Conservation (phyloP, 805 yeast species). For the Ogataea glucozyma region DNA sequence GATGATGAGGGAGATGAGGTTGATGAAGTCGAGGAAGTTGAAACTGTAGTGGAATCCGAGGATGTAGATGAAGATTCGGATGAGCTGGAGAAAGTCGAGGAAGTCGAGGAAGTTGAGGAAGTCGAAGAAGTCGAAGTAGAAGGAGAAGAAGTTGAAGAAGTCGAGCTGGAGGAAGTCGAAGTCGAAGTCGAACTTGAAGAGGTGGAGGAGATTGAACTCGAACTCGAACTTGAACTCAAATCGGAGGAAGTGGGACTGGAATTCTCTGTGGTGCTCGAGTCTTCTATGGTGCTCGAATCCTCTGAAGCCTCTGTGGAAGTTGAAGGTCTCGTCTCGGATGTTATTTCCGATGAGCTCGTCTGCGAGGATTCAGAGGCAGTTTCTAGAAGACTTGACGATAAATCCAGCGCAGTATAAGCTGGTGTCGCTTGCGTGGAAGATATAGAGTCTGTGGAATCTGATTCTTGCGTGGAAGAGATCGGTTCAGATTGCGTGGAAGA, state of each 20-base stretch:
- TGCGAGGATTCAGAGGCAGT: neutral
- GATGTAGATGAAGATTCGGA: constrained; percentile 17
- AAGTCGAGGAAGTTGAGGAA: constrained; percentile 12
- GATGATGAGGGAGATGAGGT: constrained; percentile 18
- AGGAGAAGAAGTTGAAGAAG: constrained; percentile 17
- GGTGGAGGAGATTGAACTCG: neutral
- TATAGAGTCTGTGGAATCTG: constrained; percentile 5
- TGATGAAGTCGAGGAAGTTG: constrained; percentile 12
- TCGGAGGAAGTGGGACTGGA: neutral
- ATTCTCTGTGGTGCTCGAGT: too few relatives aligned
- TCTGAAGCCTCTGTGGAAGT: too few relatives aligned
- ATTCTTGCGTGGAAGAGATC: constrained; percentile 1
- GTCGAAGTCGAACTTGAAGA: constrained; percentile 11
- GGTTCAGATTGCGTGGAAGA: constrained; percentile 7
- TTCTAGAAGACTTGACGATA: too few relatives aligned
- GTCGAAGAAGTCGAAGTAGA: constrained; percentile 6
- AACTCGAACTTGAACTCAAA: constrained; percentile 6
- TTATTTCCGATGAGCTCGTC: neutral
- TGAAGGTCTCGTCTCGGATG: too few relatives aligned
- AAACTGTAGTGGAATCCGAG: constrained; percentile 5
- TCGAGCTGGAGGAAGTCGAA: constrained; percentile 9
- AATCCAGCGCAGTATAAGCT: neutral
- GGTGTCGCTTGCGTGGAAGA: constrained; percentile 7
- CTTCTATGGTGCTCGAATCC: too few relatives aligned
- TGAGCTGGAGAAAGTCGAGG: constrained; percentile 19